These are phyloP conservation scores for Thymus mandschuricus DNA, from an alignment of 257 asterid genomes.

Conservation along the genomic window DNA sequence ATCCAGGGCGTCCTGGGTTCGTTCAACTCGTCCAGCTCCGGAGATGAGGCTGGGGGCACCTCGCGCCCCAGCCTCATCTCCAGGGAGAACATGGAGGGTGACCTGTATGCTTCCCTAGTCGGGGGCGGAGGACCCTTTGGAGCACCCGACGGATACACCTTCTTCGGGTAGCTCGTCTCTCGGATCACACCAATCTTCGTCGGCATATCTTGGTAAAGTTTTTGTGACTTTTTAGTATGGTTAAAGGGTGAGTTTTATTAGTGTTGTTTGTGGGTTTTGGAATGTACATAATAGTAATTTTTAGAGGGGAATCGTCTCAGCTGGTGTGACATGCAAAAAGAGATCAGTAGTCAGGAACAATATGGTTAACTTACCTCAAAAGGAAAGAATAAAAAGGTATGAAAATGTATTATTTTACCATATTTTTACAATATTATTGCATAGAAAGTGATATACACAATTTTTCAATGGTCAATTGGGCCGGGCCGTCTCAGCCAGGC, in stretches of 20 bases:
- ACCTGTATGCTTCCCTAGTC: constrained; percentile 44
- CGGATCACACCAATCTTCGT: background rate
- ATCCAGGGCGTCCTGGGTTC: constrained; percentile 37
- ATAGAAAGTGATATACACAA: too few species aligned
- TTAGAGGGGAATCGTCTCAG: too few species aligned
- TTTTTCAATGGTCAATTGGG: too few species aligned
- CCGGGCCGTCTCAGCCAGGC: too few species aligned
- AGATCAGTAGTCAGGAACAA: too few species aligned
- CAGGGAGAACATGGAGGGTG: constrained; percentile 48
- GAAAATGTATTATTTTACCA: too few species aligned
- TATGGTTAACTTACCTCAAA: too few species aligned
- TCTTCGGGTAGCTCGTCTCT: constrained; percentile 27
- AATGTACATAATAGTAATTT: background rate
- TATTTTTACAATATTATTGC: too few species aligned
- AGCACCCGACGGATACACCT: constrained; percentile 38
- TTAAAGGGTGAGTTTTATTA: background rate
- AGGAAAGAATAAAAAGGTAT: too few species aligned
- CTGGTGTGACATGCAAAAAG: too few species aligned
- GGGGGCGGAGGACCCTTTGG: constrained; percentile 44
- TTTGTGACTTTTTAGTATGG: background rate
- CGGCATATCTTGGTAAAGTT: background rate
- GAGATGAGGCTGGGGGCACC: constrained; percentile 55
- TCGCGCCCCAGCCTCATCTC: constrained; percentile 26
- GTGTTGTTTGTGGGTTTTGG: background rate
- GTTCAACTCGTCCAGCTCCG: constrained; percentile 45